Conservation (phyloP, 2,329 filamentous ascomycete genomes). For the Epichloe amarillans region DNA sequence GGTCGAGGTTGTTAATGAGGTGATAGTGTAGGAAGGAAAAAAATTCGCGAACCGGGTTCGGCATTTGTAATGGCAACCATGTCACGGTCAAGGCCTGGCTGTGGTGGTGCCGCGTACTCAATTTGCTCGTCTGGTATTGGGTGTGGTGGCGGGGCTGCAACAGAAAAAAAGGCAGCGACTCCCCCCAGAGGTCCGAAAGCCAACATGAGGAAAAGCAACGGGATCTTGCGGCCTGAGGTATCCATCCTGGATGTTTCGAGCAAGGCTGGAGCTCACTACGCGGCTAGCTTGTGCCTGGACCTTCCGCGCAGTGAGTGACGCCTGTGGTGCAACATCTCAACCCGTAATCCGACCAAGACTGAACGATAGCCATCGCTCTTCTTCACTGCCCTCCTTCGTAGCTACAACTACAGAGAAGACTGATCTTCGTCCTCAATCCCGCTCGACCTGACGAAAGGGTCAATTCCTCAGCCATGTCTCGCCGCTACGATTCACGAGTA, state of each 20-base stretch:
- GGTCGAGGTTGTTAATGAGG: neutral
- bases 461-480: conserved; percentile 52
- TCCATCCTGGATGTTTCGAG: neutral
- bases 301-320: conserved; percentile 9
- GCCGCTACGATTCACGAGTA: conserved; percentile 95
- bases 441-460: neutral
- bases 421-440: neutral
- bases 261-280: conserved; percentile 6
- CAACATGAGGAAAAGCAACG: too few species aligned
- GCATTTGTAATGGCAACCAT: neutral
- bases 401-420: neutral
- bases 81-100: neutral
- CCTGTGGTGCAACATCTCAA: conserved; percentile 3
- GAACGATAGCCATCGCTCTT: conserved; percentile 1
- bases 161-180: too few species aligned
- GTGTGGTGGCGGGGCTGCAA: too few species aligned
- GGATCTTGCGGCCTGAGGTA: conserved; percentile 3
- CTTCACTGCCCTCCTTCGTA: neutral
- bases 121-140: neutral
- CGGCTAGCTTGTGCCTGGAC: conserved; percentile 12
- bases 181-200: too few species aligned
- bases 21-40: neutral
- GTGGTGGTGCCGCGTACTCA: neutral
- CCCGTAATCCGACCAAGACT: neutral
- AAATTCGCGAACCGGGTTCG: neutral